Percentiles rank a stretch among this genome's conserved stretches.
Evolutionary conservation across 2,329 filamentous ascomycete genomes (phyloP).

Genomic region (Talaromyces albobiverticillius): DNA sequence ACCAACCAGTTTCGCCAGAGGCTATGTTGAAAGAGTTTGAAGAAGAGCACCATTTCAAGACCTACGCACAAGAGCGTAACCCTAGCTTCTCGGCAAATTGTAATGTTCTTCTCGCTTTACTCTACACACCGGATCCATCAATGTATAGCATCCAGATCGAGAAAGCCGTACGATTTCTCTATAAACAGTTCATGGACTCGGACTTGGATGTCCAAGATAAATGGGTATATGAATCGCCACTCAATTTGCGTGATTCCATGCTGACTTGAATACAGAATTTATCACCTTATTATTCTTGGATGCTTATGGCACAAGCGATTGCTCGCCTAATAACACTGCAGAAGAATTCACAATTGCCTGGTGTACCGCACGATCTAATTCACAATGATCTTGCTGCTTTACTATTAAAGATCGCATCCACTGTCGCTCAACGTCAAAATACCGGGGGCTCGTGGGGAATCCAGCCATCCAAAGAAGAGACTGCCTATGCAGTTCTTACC

Average conservation of each 20-base stretch:
- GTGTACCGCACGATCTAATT: background rate
- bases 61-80: slow-evolving; percentile 29
- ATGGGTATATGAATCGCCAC: slow-evolving; percentile 22
- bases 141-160: slow-evolving; percentile 22
- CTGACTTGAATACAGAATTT: slow-evolving; percentile 14
- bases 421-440: slow-evolving; percentile 14
- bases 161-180: slow-evolving; percentile 25
- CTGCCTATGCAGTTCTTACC: slow-evolving; percentile 19
- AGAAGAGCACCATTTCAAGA: slow-evolving; percentile 27
- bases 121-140: slow-evolving; percentile 20
- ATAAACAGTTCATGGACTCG: slow-evolving; percentile 22
- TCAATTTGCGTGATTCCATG: background rate
- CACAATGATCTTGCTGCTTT: slow-evolving; percentile 1
- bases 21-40: slow-evolving; percentile 28
- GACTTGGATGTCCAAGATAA: slow-evolving; percentile 25
- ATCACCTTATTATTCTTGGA: slow-evolving; percentile 17
- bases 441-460: slow-evolving; percentile 19
- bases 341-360: slow-evolving; percentile 1
- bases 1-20: slow-evolving; percentile 16
- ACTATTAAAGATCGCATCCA: slow-evolving; percentile 5
- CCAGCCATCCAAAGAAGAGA: slow-evolving; percentile 18
- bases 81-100: slow-evolving; percentile 35
- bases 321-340: slow-evolving; percentile 10
- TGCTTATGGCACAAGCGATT: slow-evolving; percentile 21
- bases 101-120: slow-evolving; percentile 31